These are phyloP conservation scores for Ophiocordyceps camponoti-rufipedis DNA, from an alignment of 2,329 filamentous ascomycete genomes.

Conservation along the genomic window DNA sequence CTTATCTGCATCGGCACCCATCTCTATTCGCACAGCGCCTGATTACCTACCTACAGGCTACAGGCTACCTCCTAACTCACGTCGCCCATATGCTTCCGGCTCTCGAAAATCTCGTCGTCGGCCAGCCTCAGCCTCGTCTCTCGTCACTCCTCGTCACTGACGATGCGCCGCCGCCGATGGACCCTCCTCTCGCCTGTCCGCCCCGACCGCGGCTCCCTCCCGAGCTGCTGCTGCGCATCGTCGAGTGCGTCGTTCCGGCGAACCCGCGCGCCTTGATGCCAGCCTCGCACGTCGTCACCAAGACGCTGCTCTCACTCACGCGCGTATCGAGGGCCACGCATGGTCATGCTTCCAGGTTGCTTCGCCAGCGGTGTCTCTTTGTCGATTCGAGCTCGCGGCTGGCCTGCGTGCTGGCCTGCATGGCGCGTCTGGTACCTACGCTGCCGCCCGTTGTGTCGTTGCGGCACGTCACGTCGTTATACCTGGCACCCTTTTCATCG, in stretches of 20 bases:
- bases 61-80: too few relatives aligned
- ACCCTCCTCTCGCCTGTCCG: conserved; percentile 1
- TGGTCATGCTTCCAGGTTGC: conserved; percentile 18
- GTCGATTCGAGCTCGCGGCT: conserved; percentile 21
- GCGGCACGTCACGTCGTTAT: conserved; percentile 19
- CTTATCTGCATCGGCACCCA: too few relatives aligned
- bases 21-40: too few relatives aligned
- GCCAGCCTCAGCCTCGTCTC: background rate
- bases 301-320: conserved; percentile 24
- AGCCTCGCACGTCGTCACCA: conserved; percentile 19
- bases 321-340: conserved; percentile 23
- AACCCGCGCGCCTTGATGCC: conserved; percentile 14
- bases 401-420: conserved; percentile 13
- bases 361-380: conserved; percentile 26
- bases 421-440: conserved; percentile 13
- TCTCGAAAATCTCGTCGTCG: background rate
- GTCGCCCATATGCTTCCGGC: too few relatives aligned
- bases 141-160: background rate
- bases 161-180: conserved; percentile 4
- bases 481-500: conserved; percentile 18
- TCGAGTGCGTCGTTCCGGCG: conserved; percentile 16
- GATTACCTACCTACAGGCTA: too few relatives aligned
- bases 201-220: conserved; percentile 9
- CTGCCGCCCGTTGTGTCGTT: conserved; percentile 12
- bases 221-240: conserved; percentile 17